Conservation (phyloP, 345 rosid genomes). For the Eucalyptus coolabah region DNA sequence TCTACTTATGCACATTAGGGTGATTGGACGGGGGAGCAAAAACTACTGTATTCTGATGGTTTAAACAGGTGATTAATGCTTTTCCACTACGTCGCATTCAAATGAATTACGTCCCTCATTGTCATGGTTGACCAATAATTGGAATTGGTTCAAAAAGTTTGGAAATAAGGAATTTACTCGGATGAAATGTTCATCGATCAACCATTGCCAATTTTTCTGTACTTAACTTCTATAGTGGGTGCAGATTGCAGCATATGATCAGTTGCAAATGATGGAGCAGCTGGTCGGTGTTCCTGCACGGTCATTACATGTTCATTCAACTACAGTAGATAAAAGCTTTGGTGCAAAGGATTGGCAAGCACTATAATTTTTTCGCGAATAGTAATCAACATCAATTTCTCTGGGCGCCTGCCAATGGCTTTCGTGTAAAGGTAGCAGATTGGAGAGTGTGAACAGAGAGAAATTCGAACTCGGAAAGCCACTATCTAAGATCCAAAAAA, state of each 20-base stretch:
- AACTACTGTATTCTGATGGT: conserved; percentile 54
- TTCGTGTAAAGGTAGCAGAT: background rate
- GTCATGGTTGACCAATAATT: background rate
- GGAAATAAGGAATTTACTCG: background rate
- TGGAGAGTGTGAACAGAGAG: background rate
- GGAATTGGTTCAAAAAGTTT: no score
- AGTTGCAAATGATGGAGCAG: conserved; percentile 65
- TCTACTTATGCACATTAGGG: no score
- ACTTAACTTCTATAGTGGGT: background rate
- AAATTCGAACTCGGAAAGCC: background rate
- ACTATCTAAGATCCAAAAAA: background rate
- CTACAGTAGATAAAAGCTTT: background rate
- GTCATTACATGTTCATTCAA: background rate
- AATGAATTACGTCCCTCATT: background rate
- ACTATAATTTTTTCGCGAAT: background rate
- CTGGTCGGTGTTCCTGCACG: conserved; percentile 43
- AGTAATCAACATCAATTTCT: background rate
- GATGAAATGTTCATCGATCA: background rate
- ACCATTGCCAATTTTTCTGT: background rate
- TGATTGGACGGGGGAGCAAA: conserved; percentile 85
- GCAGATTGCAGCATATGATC: conserved; percentile 93
- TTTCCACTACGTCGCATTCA: background rate
- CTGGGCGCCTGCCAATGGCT: background rate
- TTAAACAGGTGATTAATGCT: conserved; percentile 44
- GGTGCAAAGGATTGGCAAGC: background rate